Evolutionary conservation across 31 red algal genomes (phyloP).

Genomic region (Porphyra umbilicalis): DNA sequence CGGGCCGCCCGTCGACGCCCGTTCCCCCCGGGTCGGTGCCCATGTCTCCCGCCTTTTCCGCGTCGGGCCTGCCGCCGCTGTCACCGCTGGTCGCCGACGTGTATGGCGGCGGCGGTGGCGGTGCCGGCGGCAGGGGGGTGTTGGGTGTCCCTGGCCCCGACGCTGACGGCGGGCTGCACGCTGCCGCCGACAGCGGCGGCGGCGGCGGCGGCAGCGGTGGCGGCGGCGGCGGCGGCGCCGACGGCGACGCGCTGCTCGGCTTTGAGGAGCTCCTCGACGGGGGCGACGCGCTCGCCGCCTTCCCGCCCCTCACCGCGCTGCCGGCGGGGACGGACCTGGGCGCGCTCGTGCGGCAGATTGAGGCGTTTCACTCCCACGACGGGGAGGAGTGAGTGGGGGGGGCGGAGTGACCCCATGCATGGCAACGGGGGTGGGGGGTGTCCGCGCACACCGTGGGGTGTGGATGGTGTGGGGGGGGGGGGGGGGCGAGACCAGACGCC

Average conservation of each 20-base stretch:
- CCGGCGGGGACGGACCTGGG: slow-evolving; percentile 63
- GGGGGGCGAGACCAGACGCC: no score
- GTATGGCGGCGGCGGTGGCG: background rate
- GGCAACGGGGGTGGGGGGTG: no score
- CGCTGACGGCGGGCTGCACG: background rate
- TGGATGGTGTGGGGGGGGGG: no score
- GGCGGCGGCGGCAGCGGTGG: background rate
- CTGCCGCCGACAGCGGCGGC: background rate
- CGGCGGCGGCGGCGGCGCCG: background rate
- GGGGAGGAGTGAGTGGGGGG: background rate
- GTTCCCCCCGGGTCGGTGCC: background rate
- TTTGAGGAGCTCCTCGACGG: background rate
- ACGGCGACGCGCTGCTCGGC: background rate
- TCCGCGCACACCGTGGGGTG: no score
- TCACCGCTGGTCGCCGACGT: background rate
- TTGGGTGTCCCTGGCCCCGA: background rate
- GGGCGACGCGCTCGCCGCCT: background rate
- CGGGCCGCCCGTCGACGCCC: background rate
- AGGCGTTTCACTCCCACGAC: slow-evolving; percentile 25
- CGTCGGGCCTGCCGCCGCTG: background rate
- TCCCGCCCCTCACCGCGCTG: slow-evolving; percentile 41
- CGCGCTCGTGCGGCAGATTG: slow-evolving; percentile 46
- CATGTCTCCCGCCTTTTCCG: background rate
- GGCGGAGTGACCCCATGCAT: no score
- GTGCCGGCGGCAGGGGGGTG: background rate